Evolutionary conservation across 2,329 filamentous ascomycete species (phyloP), one percentile per base, ranked within the genome.

Genomic region (Beauveria medogensis): DNA sequence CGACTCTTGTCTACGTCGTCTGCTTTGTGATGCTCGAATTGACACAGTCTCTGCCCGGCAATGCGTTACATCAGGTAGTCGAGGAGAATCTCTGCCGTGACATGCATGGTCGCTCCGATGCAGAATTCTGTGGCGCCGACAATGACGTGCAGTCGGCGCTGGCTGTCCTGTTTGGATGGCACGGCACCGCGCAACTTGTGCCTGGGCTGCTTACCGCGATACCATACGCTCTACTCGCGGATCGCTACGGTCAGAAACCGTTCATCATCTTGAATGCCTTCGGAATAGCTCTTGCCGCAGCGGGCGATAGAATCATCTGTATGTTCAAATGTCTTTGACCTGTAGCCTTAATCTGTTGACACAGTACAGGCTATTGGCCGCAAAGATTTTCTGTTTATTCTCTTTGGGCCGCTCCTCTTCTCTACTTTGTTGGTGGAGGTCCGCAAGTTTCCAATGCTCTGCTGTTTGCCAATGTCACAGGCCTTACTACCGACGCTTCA

Each of bases 81-180:
- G 46, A 58, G 46, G 55, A 58, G 55, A 50, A 24, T n/a, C 34
- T 58, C 20, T 58, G 55, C 30, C 43, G 46, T 7, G 46, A 50
- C 10, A 40, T 58, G 46, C 44, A 50, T 10, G 22, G 46, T 24
- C 30, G 44, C 30, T 16, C 55, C n/a, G 46, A 58, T 24, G 54
- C 43, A 7, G 14, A 40, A 14, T 56, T 47, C 20, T 58, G 55
- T 9, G 55, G 55, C 22, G 55, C 30, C 20, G 30, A 18, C 18
- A 24, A 50, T 24, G 46, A 58, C 18, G 55, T 58, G 20, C 55
- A 58, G 44, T 48, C 44, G 2, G 26, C 20, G 10, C 55, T 50
- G 3, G 55, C 55, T 3, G 43, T 51, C 9, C 22, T 50, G 5
- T 24, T 58, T 16, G 55, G 16, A 41, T 58, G 55, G 55, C 37